Base-by-base conservation (phyloP, 2,329 filamentous ascomycete species). In the Xylaria sp. region DNA sequence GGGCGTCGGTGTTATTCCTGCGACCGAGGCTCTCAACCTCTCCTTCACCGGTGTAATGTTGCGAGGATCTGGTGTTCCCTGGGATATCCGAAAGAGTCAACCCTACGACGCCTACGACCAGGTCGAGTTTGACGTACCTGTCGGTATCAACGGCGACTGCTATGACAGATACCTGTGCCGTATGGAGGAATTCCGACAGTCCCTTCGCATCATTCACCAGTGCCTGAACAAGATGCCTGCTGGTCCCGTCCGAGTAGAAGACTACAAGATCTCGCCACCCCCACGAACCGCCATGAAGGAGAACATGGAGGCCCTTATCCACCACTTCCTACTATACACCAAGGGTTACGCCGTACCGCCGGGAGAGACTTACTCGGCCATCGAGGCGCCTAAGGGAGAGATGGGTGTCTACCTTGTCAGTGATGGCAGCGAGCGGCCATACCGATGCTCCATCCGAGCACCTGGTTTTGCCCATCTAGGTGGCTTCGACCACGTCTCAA, bases 281-380 rank as follows among this genome's bases (percentile, higher is more conserved):
- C 97, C 96, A n/a, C 91, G 96, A 78, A 87, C 93, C 53, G 96
- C 96, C 78, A 99, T 99, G 96, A 99, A 99, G 89, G 96, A 99
- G 89, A 99, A 99, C 86, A 99, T 99, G 97, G 96, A 99, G 85
- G 94, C 96, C 47, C 89, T 99, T 51, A 99, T 99, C 80, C 96
- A 99, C 85, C 96, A 99, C 86, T 99, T 99, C 88, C 85, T 99
- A 74, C 90, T 99, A 63, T 99, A 95, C 86, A 98, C 94, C 82
- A 99, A 99, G 88, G 96, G 96, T 68, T 99, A 99, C 83, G 89
- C 93, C 53, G 96, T 99, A 3, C 96, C 96, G 51, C 96, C 97
- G 8, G 97, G 96, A 71, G 96, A 99, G 87, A 99, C 96, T 5
- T 99, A 99, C 87, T 94, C 92, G 55, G 95, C 92, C 71, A 99